Percentiles rank a stretch among this genome's conserved stretches.
phyloP scores from a whole-genome alignment of 306 rosid genomes.

The Hylodesmum podocarpum region DNA sequence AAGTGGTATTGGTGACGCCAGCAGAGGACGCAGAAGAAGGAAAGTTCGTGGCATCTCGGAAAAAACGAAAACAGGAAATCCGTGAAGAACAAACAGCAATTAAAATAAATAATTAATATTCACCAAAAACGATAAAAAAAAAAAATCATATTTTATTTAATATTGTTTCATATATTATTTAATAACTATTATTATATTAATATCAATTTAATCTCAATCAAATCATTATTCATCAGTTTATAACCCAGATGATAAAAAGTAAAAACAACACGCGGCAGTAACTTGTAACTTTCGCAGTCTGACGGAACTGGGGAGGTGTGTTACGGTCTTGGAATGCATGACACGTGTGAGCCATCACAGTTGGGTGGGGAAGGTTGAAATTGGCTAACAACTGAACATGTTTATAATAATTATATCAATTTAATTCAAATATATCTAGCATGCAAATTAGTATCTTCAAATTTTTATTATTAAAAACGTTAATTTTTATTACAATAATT shows the following conservation, averaged over 20 bases:
- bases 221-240: too few relatives aligned
- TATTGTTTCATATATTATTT: too few relatives aligned
- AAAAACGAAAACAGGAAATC: constrained; percentile 29
- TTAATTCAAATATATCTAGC: background rate
- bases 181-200: too few relatives aligned
- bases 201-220: too few relatives aligned
- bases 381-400: background rate
- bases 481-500: background rate
- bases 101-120: background rate
- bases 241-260: background rate
- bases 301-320: background rate
- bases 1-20: constrained; percentile 15
- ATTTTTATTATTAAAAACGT: background rate
- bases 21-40: background rate
- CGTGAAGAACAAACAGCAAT: background rate
- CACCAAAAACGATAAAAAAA: background rate
- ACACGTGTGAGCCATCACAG: background rate
- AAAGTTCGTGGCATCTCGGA: constrained; percentile 29
- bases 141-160: too few relatives aligned
- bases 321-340: background rate
- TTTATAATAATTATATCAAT: background rate
- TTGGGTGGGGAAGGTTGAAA: constrained; percentile 18
- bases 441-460: too few relatives aligned
- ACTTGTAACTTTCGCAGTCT: background rate
- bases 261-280: background rate